phyloP scores from a whole-genome alignment of 2,329 filamentous ascomycete species.

The Lasiodiplodia citricola region DNA sequence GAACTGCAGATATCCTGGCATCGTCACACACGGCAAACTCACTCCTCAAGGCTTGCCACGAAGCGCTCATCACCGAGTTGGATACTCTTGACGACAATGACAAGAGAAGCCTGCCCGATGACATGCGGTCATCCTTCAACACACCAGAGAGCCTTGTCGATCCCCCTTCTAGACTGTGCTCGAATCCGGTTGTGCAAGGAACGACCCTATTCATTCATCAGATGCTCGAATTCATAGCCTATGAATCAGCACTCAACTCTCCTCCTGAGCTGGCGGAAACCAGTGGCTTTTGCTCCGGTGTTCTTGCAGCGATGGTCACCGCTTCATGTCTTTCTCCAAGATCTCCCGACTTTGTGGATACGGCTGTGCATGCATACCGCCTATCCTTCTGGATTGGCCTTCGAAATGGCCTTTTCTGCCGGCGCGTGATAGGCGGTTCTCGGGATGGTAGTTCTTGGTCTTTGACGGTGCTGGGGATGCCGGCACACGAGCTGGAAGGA shows the following conservation, averaged over 20 bases:
- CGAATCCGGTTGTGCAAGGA: background rate
- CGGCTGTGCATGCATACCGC: slow-evolving; percentile 7
- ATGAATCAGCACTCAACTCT: background rate
- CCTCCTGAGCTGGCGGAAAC: background rate
- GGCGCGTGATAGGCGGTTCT: background rate
- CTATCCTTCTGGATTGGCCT: slow-evolving; percentile 27
- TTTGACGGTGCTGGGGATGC: background rate
- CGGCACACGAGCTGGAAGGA: background rate
- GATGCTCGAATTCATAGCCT: background rate
- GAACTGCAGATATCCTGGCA: background rate
- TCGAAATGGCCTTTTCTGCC: slow-evolving; percentile 8
- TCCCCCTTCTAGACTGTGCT: background rate
- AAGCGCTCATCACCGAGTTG: background rate
- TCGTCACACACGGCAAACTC: background rate
- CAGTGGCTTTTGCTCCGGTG: slow-evolving; percentile 26
- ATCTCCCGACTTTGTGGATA: slow-evolving; percentile 4
- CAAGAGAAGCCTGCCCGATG: background rate
- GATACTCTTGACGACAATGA: background rate
- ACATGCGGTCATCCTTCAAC: background rate
- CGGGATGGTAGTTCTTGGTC: background rate
- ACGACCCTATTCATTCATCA: background rate
- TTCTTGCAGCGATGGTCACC: slow-evolving; percentile 24
- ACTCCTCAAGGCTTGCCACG: background rate
- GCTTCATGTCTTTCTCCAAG: background rate
- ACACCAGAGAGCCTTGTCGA: background rate